These are phyloP conservation scores for Pisolithus orientalis DNA, from an alignment of 768 basidiomycete genomes.

Conservation along the genomic window DNA sequence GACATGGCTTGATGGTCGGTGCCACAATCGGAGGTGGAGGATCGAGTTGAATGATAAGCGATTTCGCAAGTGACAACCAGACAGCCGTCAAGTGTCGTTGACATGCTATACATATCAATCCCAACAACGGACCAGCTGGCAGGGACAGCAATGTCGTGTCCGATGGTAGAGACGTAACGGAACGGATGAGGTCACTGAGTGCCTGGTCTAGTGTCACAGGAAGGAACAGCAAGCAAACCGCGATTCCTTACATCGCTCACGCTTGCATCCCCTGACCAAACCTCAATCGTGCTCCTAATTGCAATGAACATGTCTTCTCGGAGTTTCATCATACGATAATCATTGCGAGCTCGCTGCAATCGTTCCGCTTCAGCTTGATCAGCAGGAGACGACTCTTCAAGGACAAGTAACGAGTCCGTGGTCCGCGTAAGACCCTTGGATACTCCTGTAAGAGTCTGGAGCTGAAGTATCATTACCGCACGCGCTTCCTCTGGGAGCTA, in stretches of 20 bases:
- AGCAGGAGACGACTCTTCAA: slow-evolving; percentile 48
- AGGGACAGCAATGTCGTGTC: slow-evolving; percentile 78
- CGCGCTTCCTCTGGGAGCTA: slow-evolving; percentile 75
- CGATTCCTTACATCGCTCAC: slow-evolving; percentile 61
- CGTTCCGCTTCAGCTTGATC: slow-evolving; percentile 44
- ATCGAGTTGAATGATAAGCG: slow-evolving; percentile 77
- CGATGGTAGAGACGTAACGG: slow-evolving; percentile 74
- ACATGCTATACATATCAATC: slow-evolving; percentile 66
- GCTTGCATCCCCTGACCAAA: slow-evolving; percentile 77
- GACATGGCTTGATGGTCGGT: slow-evolving; percentile 43
- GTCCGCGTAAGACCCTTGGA: slow-evolving; percentile 82
- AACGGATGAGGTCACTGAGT: slow-evolving; percentile 77
- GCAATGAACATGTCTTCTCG: slow-evolving; percentile 61
- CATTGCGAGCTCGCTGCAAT: slow-evolving; percentile 56
- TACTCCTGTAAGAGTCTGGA: slow-evolving; percentile 78
- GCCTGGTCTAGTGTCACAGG: slow-evolving; percentile 37
- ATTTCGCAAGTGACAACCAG: slow-evolving; percentile 80
- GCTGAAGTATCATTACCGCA: slow-evolving; percentile 55
- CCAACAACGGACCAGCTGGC: slow-evolving; percentile 75
- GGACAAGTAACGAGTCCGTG: slow-evolving; percentile 57
- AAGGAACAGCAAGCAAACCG: slow-evolving; percentile 1
- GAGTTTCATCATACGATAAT: slow-evolving; percentile 55
- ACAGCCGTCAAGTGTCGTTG: slow-evolving; percentile 69
- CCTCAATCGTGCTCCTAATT: slow-evolving; percentile 53
- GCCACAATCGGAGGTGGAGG: slow-evolving; percentile 46